Conservation (phyloP, 345 rosid genomes). For the Gossypium mustelinum region DNA sequence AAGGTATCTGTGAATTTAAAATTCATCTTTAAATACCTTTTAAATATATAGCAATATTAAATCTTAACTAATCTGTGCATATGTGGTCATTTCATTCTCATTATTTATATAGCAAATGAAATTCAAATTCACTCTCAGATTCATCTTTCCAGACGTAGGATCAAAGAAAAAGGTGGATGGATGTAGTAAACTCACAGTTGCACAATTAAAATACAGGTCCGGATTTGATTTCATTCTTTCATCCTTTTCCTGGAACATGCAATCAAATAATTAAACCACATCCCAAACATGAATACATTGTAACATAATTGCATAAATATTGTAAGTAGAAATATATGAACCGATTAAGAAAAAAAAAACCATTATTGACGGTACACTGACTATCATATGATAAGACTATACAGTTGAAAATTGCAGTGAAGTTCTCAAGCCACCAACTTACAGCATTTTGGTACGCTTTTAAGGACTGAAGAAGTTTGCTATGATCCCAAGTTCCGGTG, state of each 20-base stretch:
- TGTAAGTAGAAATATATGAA: neutral
- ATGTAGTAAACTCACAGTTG: conserved; percentile 49
- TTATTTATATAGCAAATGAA: neutral
- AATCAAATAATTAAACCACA: conserved; percentile 16
- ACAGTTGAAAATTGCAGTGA: neutral
- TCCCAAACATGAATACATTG: neutral
- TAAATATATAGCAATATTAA: neutral
- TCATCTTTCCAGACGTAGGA: neutral
- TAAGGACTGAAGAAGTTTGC: conserved; percentile 57
- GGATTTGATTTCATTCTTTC: conserved; percentile 60
- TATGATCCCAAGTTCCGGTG: conserved; percentile 69
- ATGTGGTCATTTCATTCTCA: neutral
- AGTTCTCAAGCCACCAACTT: conserved; percentile 25
- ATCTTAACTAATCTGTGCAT: neutral
- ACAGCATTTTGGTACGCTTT: conserved; percentile 83
- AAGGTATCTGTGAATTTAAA: neutral
- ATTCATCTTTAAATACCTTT: neutral
- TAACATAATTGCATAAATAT: neutral
- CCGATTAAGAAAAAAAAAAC: neutral
- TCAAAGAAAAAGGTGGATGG: neutral
- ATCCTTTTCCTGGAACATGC: conserved; percentile 57
- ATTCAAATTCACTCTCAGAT: neutral
- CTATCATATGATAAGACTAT: conserved; percentile 3
- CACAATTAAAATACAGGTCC: conserved; percentile 63
- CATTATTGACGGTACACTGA: neutral